Evolutionary conservation across 352 stramenopile genomes (phyloP).

Genomic region (Phytophthora pseudosyringae): DNA sequence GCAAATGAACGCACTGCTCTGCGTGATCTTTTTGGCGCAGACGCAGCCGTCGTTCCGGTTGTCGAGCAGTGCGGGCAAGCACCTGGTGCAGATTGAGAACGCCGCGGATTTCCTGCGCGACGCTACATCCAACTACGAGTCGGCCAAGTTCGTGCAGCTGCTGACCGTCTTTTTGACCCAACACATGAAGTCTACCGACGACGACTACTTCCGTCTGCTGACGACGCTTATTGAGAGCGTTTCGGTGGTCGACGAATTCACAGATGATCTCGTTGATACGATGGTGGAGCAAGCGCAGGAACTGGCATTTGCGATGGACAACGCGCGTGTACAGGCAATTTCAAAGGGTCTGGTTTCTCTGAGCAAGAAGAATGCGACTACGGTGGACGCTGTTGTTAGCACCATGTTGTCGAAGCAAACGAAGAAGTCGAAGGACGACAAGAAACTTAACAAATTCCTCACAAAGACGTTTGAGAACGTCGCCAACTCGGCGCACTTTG

Average conservation of each 20-base stretch:
- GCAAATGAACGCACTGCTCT: constrained; percentile 80
- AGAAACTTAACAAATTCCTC: constrained; percentile 68
- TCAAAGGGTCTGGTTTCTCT: constrained; percentile 52
- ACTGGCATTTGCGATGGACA: constrained; percentile 47
- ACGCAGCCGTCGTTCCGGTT: constrained; percentile 74
- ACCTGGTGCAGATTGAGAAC: constrained; percentile 74
- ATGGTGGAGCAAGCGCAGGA: constrained; percentile 56
- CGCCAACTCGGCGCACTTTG: constrained; percentile 80
- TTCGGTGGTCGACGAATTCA: constrained; percentile 51
- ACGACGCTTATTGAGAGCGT: constrained; percentile 50
- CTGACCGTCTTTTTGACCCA: constrained; percentile 60
- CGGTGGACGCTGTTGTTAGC: constrained; percentile 55
- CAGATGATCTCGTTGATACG: constrained; percentile 53
- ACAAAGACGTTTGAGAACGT: constrained; percentile 72
- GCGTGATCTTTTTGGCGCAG: constrained; percentile 77
- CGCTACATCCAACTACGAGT: constrained; percentile 73
- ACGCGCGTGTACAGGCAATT: constrained; percentile 50
- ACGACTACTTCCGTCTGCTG: constrained; percentile 50
- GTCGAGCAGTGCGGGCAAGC: constrained; percentile 60
- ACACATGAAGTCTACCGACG: constrained; percentile 43
- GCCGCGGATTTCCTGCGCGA: constrained; percentile 69
- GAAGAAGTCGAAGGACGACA: constrained; percentile 53
- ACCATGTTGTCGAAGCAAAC: constrained; percentile 34
- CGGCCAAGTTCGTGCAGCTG: constrained; percentile 69
- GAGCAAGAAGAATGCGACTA: constrained; percentile 64